Conservation (phyloP, 257 asterid genomes). For the Solanum medicagineum region DNA sequence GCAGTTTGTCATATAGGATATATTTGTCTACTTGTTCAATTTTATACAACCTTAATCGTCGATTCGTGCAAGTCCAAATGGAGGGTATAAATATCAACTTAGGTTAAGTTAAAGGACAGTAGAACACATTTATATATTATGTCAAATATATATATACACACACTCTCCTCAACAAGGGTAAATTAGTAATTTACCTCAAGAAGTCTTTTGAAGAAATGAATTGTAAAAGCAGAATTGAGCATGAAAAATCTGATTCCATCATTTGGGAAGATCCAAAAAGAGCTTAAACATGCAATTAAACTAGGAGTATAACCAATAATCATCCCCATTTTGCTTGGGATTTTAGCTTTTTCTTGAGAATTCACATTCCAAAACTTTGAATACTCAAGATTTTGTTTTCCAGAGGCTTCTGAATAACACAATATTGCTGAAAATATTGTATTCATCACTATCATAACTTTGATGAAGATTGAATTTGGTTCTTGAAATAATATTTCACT, state of each 20-base stretch:
- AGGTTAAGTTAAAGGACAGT: too few species aligned
- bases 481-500: not conserved
- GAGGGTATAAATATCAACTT: too few species aligned
- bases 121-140: too few species aligned
- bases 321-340: conserved; percentile 41
- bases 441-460: not conserved
- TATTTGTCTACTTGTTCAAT: too few species aligned
- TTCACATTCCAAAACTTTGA: not conserved
- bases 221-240: conserved; percentile 36
- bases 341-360: not conserved
- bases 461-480: not conserved
- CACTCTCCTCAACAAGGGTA: too few species aligned
- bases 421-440: not conserved
- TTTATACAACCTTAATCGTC: too few species aligned
- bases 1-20: too few species aligned
- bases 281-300: conserved; percentile 20
- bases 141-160: too few species aligned
- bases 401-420: not conserved
- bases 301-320: conserved; percentile 32
- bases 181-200: conserved; percentile 39
- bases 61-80: too few species aligned
- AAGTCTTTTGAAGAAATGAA: conserved; percentile 60
- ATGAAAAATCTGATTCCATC: conserved; percentile 40
- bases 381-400: not conserved
- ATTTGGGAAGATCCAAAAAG: conserved; percentile 30